phyloP scores from a whole-genome alignment of 148 eudicot genomes.

The Suaeda aralocaspica region DNA sequence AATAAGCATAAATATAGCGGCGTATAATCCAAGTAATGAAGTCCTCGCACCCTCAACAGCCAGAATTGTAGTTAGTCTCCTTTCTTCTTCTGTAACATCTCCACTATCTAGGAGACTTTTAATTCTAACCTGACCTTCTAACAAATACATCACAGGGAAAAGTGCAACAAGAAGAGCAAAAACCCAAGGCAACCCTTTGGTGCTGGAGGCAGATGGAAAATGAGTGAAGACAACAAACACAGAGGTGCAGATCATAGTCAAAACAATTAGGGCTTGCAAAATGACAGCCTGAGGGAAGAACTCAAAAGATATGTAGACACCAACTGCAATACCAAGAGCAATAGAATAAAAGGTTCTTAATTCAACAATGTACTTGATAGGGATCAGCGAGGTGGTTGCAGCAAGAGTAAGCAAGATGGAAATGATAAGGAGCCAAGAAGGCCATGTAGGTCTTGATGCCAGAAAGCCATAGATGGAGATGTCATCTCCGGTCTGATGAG shows the following conservation, averaged over 20 bases:
- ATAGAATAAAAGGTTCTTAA: slow-evolving; percentile 69
- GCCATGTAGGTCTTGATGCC: slow-evolving; percentile 94
- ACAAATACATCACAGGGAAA: slow-evolving; percentile 87
- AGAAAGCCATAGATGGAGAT: slow-evolving; percentile 86
- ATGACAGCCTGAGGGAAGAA: slow-evolving; percentile 84
- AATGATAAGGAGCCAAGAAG: slow-evolving; percentile 88
- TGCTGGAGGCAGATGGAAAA: slow-evolving; percentile 91
- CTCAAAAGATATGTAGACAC: slow-evolving; percentile 83
- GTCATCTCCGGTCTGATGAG: slow-evolving; percentile 88
- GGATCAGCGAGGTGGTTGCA: slow-evolving; percentile 78
- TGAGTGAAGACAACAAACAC: slow-evolving; percentile 85
- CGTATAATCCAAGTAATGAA: slow-evolving; percentile 88
- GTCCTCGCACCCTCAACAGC: slow-evolving; percentile 98
- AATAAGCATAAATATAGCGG: slow-evolving; percentile 95
- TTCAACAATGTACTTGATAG: slow-evolving; percentile 84
- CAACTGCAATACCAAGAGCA: slow-evolving; percentile 81
- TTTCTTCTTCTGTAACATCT: slow-evolving; percentile 64
- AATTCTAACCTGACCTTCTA: slow-evolving; percentile 90
- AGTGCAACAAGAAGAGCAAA: slow-evolving; percentile 97
- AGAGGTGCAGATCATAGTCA: slow-evolving; percentile 85
- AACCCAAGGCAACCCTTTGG: slow-evolving; percentile 87
- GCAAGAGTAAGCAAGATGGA: slow-evolving; percentile 88
- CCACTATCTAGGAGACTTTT: slow-evolving; percentile 49
- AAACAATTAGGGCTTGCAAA: slow-evolving; percentile 68
- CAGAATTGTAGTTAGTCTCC: slow-evolving; percentile 53